A percentile compares a stretch with the other conserved stretches of the same genome.
Evolutionary conservation across 345 rosid genomes (phyloP).

Genomic region (Kandelia obovata): DNA sequence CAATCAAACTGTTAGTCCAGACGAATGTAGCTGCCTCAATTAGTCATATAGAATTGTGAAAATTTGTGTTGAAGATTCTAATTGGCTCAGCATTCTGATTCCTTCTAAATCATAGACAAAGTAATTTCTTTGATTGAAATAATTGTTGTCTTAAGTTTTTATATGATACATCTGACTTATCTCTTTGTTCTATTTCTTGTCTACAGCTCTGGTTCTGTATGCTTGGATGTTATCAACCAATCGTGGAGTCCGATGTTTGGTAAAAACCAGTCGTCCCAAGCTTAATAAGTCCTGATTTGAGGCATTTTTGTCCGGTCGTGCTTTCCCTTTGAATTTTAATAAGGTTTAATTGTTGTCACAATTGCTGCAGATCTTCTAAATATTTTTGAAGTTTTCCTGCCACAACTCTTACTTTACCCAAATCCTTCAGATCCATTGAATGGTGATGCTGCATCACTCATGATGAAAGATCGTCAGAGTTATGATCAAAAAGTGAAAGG

Average conservation of each 20-base stretch:
- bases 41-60: not conserved
- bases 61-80: not conserved
- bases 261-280: constrained; percentile 21
- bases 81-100: not conserved
- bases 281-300: not conserved
- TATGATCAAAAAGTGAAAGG: constrained; percentile 76
- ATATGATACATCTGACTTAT: not conserved
- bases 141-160: too few relatives aligned
- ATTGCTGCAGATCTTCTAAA: constrained; percentile 59
- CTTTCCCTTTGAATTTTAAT: not conserved
- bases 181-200: constrained; percentile 8
- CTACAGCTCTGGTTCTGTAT: constrained; percentile 66
- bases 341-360: not conserved
- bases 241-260: constrained; percentile 88
- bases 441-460: constrained; percentile 67
- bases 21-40: not conserved
- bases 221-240: constrained; percentile 73
- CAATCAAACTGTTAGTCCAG: not conserved
- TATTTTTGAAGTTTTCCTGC: constrained; percentile 67
- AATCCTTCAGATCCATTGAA: constrained; percentile 70
- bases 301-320: not conserved
- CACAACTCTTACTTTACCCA: constrained; percentile 68
- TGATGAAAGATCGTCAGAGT: constrained; percentile 59
- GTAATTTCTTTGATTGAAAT: too few relatives aligned
- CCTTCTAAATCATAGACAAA: too few relatives aligned